Base-by-base conservation (phyloP, 257 asterid genomes). In the Scutellaria barbata region DNA sequence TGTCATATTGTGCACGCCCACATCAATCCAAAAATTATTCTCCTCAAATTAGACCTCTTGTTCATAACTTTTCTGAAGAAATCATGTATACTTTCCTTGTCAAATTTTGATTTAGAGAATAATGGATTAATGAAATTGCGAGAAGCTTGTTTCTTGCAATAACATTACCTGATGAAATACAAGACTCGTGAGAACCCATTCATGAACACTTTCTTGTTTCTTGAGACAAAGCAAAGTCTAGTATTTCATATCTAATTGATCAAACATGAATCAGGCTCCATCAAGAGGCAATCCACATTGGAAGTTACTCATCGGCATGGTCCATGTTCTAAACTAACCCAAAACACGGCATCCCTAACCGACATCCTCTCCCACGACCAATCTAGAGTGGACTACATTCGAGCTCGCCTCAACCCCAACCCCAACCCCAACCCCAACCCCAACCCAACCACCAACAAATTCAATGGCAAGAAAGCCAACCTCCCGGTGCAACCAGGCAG, bases 341-440 rank as follows among this genome's bases (percentile, higher is more conserved):
- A 70, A 68, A 67, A 64, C 54, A 10, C 39, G 20, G 81, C 85
- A 16, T 10, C 76, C 41, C 50, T 90, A 1, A 46, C 20, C 2
- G 85, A 85, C 43, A n/a, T 90, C 45, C 87, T 90, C 60, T 46
- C 81, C 30, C 30, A 68, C 4, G 96, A 90, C 63, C 79, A 90
- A 35, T 76, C 83, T 13, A 69, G 95, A 22, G 95, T 86, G 18
- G 59, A 72, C 2, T 86, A 83, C 10, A 90, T 92, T 65, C 84
- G 84, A 30, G 76, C 83, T 10, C 84, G 81, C 0, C 63, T 78
- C 71, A 50, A 62, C 10, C 81, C 69, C 37, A 13, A 51, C 11
- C 37, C 51, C 5, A 51, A 13, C 66, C 30, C 43, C 7, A 35
- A 54, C n/a, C n/a, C n/a, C 33, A 57, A 61, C 54, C 5, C 46